A percentile compares a stretch with the other conserved stretches of the same genome.
Evolutionary conservation across 768 basidiomycete species (phyloP).

Genomic region (Tricholoma sp.): DNA sequence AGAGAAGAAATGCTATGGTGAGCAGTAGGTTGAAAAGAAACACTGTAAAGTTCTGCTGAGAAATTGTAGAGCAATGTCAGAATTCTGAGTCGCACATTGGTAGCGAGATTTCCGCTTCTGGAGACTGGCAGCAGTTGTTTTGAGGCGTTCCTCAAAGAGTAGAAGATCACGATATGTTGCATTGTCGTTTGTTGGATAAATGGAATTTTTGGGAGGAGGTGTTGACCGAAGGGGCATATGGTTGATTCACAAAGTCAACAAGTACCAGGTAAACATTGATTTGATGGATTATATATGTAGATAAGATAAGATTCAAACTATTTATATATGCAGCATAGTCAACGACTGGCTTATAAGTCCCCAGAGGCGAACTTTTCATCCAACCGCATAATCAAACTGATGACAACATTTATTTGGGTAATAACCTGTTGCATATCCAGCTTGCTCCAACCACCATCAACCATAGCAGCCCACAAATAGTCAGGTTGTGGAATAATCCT

Average conservation of each 20-base stretch:
- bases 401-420: slow-evolving; percentile 23
- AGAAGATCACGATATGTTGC: slow-evolving; percentile 85
- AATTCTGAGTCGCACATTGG: slow-evolving; percentile 51
- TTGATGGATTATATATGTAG: too few relatives aligned
- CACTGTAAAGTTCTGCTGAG: slow-evolving; percentile 37
- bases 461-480: slow-evolving; percentile 24
- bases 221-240: slow-evolving; percentile 27
- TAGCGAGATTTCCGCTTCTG: slow-evolving; percentile 78
- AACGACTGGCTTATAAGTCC: neutral
- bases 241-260: neutral
- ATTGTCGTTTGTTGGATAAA: slow-evolving; percentile 62
- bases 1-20: slow-evolving; percentile 65
- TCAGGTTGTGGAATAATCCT: slow-evolving; percentile 28
- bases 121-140: slow-evolving; percentile 82
- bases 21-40: slow-evolving; percentile 68
- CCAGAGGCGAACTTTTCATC: slow-evolving; percentile 15
- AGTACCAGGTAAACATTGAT: too few relatives aligned
- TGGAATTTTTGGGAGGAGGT: slow-evolving; percentile 28
- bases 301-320: too few relatives aligned
- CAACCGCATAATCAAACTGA: slow-evolving; percentile 17
- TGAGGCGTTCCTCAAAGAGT: slow-evolving; percentile 94
- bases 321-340: too few relatives aligned
- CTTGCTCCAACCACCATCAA: slow-evolving; percentile 26
- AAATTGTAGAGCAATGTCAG: neutral
- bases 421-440: slow-evolving; percentile 19